Evolutionary conservation across 352 stramenopile species (phyloP), one percentile per base, ranked within the genome.

Genomic region (Pythium grandisporangium): DNA sequence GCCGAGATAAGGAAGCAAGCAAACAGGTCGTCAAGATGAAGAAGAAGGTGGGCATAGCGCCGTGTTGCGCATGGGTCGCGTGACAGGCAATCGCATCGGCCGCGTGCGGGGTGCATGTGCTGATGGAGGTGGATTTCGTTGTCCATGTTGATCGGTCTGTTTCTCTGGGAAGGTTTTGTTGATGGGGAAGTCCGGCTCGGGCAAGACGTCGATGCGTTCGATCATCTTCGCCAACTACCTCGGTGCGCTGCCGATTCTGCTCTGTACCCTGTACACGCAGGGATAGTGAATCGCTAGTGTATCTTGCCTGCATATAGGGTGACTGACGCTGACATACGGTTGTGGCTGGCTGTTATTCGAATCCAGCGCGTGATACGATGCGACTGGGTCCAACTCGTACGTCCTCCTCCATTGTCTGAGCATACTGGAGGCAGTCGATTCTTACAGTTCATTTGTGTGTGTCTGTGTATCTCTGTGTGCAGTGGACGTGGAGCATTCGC

Each of bases 141-240:
- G n/a, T n/a, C n/a, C n/a, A n/a, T 44, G 12, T 35, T 44, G 7
- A 17, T 17, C 19, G 7, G 14, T 33, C 17, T 7, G 17, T 25
- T 14, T 38, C 12, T 5, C 8, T 32, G 3, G 19, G 37, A 67
- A 98, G 83, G 84, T 98, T 40, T 58, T 98, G 22, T 66, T 98
- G 45, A 98, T 98, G 88, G 93, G 93, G 50, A 97, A 96, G 61
- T 97, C 83, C 34, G 89, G 91, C 32, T 91, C 84, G 16, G 95
- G 96, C 53, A 99, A 99, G 71, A 99, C 96, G 40, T 99, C 95
- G 42, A 99, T 99, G 96, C 69, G 96, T 44, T 98, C 89, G 38
- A 99, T 99, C 53, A 99, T 99, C 61, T 99, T 99, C 63, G 97
- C 96, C 52, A 99, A 99, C 74, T 99, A 99, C 68, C 62, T 98